A percentile compares a stretch with the other conserved stretches of the same genome.
phyloP scores from a whole-genome alignment of 2,329 filamentous ascomycete species.

The Colletotrichum phormii region DNA sequence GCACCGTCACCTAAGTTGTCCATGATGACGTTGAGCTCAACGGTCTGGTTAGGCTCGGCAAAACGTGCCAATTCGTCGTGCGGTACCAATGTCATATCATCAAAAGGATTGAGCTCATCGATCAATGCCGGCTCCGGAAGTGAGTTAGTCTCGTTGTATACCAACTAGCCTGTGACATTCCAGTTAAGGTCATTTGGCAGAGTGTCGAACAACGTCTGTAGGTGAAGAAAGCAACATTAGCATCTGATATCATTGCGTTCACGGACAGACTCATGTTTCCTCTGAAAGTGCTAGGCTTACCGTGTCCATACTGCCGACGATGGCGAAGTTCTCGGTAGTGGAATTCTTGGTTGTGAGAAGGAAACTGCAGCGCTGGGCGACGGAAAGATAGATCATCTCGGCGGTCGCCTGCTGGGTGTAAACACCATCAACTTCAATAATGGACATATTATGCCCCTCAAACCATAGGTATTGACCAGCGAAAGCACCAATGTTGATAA shows the following conservation, averaged over 20 bases:
- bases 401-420: not conserved
- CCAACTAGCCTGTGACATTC: slow-evolving; percentile 75
- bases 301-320: slow-evolving; percentile 45
- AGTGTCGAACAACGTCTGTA: slow-evolving; percentile 71
- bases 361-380: slow-evolving; percentile 75
- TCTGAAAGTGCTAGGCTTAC: slow-evolving; percentile 62
- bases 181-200: slow-evolving; percentile 76
- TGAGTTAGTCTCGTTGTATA: slow-evolving; percentile 61
- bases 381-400: slow-evolving; percentile 71
- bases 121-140: slow-evolving; percentile 65
- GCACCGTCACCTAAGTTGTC: slow-evolving; percentile 72
- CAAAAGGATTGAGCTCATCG: slow-evolving; percentile 73
- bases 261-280: not conserved
- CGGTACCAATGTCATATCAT: slow-evolving; percentile 79
- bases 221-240: not conserved
- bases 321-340: slow-evolving; percentile 71
- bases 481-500: slow-evolving; percentile 83
- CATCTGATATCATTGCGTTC: slow-evolving; percentile 40
- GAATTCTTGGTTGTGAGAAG: slow-evolving; percentile 72
- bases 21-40: slow-evolving; percentile 73
- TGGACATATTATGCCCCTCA: not conserved
- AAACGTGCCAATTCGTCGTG: slow-evolving; percentile 72
- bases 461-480: slow-evolving; percentile 44
- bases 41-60: slow-evolving; percentile 69
- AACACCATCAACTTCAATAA: not conserved